These are phyloP conservation scores for Penicillium salamii DNA, from an alignment of 495 filamentous ascomycete genomes.

Conservation along the genomic window DNA sequence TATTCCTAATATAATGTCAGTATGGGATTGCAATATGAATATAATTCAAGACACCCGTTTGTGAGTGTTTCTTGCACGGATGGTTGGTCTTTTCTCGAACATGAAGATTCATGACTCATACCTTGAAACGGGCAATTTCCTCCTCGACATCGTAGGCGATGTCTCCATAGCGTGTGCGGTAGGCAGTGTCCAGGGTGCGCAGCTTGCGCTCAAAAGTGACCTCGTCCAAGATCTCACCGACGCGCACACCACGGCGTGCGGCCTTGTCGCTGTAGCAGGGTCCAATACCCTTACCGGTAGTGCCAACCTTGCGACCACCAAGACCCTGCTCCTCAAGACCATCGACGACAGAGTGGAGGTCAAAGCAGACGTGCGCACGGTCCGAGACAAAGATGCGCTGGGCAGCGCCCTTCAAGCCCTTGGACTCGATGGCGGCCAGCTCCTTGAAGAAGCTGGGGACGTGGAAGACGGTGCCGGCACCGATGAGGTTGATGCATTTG, in stretches of 20 bases:
- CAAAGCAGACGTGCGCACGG: slow-evolving; percentile 79
- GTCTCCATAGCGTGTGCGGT: slow-evolving; percentile 72
- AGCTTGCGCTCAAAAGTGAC: slow-evolving; percentile 71
- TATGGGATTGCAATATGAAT: background rate
- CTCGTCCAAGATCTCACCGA: slow-evolving; percentile 74
- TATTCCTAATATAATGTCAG: slow-evolving; percentile 47
- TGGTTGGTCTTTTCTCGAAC: background rate
- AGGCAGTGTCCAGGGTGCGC: slow-evolving; percentile 60
- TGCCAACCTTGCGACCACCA: slow-evolving; percentile 60
- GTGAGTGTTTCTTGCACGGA: background rate
- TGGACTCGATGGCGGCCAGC: slow-evolving; percentile 63
- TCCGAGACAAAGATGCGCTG: slow-evolving; percentile 75
- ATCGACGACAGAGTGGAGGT: slow-evolving; percentile 79
- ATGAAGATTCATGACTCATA: slow-evolving; percentile 8
- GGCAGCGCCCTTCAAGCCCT: slow-evolving; percentile 65
- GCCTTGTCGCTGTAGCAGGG: slow-evolving; percentile 84
- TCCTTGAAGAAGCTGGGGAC: slow-evolving; percentile 87
- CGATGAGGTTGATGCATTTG: slow-evolving; percentile 76
- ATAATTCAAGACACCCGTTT: background rate
- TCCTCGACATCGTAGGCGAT: slow-evolving; percentile 76
- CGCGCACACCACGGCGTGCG: slow-evolving; percentile 66
- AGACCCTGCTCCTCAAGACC: slow-evolving; percentile 77
- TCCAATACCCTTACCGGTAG: slow-evolving; percentile 66
- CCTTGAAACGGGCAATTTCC: slow-evolving; percentile 69
- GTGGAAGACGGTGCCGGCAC: slow-evolving; percentile 81